phyloP scores from a whole-genome alignment of 192 early-diverging fungal species.

The Podila minutissima region DNA sequence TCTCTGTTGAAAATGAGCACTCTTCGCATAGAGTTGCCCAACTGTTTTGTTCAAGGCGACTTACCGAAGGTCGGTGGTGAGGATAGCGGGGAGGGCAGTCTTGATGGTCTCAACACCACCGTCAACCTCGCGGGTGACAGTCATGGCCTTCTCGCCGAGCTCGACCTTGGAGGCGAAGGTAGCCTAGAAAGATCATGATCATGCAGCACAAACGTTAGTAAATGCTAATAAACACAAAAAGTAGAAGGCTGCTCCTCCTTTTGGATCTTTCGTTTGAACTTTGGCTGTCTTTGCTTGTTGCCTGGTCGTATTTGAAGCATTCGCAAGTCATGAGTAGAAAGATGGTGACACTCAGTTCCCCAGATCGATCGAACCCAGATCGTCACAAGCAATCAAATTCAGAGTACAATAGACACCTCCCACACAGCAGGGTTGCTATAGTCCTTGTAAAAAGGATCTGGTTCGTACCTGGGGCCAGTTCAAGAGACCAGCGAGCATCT shows the following conservation, averaged over 20 bases:
- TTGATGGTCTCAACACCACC: slow-evolving; percentile 95
- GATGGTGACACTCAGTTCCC: too few species aligned
- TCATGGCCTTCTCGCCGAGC: slow-evolving; percentile 70
- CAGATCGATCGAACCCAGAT: too few species aligned
- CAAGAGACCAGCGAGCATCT: slow-evolving; percentile 97
- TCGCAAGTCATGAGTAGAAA: too few species aligned
- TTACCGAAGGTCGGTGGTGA: slow-evolving; percentile 95
- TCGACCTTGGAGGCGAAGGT: slow-evolving; percentile 98
- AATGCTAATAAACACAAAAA: not conserved
- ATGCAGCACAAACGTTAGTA: not conserved
- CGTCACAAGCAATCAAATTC: not conserved
- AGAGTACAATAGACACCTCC: not conserved
- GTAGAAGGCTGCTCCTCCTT: too few species aligned
- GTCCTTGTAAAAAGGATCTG: not conserved
- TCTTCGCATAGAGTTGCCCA: too few species aligned
- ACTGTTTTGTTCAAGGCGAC: not conserved
- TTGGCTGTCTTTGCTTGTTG: too few species aligned
- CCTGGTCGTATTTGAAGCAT: too few species aligned
- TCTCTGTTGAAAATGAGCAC: not conserved
- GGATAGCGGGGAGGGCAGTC: slow-evolving; percentile 86
- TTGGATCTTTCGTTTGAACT: too few species aligned
- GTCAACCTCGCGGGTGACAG: slow-evolving; percentile 96
- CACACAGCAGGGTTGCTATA: too few species aligned
- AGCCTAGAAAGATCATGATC: slow-evolving; percentile 63
- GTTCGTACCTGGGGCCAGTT: slow-evolving; percentile 86